phyloP scores from a whole-genome alignment of 164 flowering plant species.

The Chimonanthus praecox region DNA sequence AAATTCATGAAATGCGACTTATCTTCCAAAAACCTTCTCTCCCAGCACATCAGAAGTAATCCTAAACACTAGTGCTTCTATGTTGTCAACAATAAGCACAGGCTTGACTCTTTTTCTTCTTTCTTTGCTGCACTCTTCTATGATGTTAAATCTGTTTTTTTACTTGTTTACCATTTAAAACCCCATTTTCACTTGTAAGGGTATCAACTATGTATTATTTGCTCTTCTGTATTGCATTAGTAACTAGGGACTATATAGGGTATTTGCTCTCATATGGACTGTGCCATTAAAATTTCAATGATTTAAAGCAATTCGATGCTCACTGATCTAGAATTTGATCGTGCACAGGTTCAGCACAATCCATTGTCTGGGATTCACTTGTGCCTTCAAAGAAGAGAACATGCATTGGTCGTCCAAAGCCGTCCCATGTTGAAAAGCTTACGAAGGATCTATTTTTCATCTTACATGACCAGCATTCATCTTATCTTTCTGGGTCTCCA shows the following conservation, averaged over 20 bases:
- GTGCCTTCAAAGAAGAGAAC: slow-evolving; percentile 92
- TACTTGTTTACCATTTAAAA: neutral
- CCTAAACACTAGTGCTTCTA: no score
- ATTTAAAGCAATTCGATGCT: neutral
- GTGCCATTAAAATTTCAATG: neutral
- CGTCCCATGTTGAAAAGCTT: slow-evolving; percentile 87
- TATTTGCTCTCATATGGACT: neutral
- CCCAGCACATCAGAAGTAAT: no score
- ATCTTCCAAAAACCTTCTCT: no score
- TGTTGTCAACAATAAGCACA: neutral
- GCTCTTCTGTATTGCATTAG: neutral
- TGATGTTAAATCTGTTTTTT: neutral
- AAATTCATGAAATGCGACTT: no score
- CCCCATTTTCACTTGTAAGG: neutral
- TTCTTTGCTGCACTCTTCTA: neutral
- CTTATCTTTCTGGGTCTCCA: slow-evolving; percentile 68
- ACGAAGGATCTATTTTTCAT: slow-evolving; percentile 77
- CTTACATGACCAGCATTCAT: slow-evolving; percentile 80
- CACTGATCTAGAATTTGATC: neutral
- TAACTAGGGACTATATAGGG: neutral
- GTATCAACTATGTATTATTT: neutral
- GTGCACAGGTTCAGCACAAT: slow-evolving; percentile 70
- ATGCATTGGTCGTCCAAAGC: slow-evolving; percentile 55
- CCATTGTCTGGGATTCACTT: slow-evolving; percentile 69
- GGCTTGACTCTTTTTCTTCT: neutral